A percentile compares a stretch with the other conserved stretches of the same genome.
Evolutionary conservation across 2,329 filamentous ascomycete species (phyloP).

Genomic region (Microdochium paspali): DNA sequence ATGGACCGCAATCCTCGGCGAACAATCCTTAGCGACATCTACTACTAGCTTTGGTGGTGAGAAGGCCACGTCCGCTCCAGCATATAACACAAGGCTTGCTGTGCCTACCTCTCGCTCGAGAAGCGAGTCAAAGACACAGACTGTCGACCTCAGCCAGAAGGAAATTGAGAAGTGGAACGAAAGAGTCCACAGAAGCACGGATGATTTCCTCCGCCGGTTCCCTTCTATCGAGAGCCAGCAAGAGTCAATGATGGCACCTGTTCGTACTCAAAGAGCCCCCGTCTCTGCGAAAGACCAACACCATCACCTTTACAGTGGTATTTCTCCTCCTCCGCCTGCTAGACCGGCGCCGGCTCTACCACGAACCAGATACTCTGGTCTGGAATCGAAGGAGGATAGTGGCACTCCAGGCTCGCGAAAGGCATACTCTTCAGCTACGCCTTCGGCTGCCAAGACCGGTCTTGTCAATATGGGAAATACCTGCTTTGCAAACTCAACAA

Average conservation of each 20-base stretch:
- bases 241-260: constrained; percentile 47
- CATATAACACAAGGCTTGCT: constrained; percentile 7
- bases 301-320: constrained; percentile 31
- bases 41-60: constrained; percentile 8
- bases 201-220: constrained; percentile 77
- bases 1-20: constrained; percentile 77
- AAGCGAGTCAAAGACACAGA: constrained; percentile 34
- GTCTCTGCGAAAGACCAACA: constrained; percentile 21
- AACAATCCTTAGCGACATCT: constrained; percentile 45
- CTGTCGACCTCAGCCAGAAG: constrained; percentile 44
- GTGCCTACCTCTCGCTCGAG: constrained; percentile 14
- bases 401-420: constrained; percentile 29
- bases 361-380: constrained; percentile 70
- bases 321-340: constrained; percentile 45
- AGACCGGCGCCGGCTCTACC: constrained; percentile 61
- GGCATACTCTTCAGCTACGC: constrained; percentile 24
- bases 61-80: constrained; percentile 4
- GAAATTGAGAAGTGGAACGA: constrained; percentile 72
- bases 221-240: constrained; percentile 58
- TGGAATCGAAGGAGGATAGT: constrained; percentile 28
- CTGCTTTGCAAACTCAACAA: constrained; percentile 86
- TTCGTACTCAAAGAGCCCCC: constrained; percentile 9
- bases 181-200: constrained; percentile 47
- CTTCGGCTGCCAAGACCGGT: constrained; percentile 47
- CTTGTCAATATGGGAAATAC: constrained; percentile 73